Conservation (phyloP, 331 rosid genomes). For the Pyrus hybrid region DNA sequence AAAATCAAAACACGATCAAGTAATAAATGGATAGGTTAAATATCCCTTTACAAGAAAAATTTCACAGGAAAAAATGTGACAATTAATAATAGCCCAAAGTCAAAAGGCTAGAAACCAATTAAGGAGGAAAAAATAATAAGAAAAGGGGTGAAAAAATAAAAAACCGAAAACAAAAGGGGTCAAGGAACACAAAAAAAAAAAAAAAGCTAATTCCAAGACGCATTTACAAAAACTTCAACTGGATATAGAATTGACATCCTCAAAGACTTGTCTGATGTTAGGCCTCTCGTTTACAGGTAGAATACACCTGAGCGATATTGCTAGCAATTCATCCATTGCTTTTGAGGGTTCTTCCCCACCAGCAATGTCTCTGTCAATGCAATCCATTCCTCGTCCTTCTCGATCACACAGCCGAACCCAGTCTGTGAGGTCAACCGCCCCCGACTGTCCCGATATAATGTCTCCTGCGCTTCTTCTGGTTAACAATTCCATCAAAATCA, state of each 20-base stretch:
- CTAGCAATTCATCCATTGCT: slow-evolving; percentile 82
- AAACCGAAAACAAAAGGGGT: not conserved
- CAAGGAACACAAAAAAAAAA: slow-evolving; percentile 30
- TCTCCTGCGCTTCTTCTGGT: slow-evolving; percentile 97
- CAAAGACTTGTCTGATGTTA: slow-evolving; percentile 94
- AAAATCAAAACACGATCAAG: slow-evolving; percentile 62
- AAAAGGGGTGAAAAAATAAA: not conserved
- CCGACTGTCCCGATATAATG: slow-evolving; percentile 89
- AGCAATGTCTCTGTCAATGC: slow-evolving; percentile 86
- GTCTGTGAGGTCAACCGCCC: slow-evolving; percentile 95
- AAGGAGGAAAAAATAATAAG: slow-evolving; percentile 1
- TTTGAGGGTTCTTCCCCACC: slow-evolving; percentile 76
- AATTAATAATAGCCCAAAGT: slow-evolving; percentile 44
- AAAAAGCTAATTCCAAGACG: slow-evolving; percentile 79
- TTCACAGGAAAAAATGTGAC: slow-evolving; percentile 38
- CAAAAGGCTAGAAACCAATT: slow-evolving; percentile 50
- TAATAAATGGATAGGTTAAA: slow-evolving; percentile 39
- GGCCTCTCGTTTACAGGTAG: slow-evolving; percentile 99
- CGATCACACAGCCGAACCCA: slow-evolving; percentile 95
- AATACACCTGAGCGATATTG: slow-evolving; percentile 81
- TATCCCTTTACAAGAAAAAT: slow-evolving; percentile 78
- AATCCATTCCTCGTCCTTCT: slow-evolving; percentile 93
- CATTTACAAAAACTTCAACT: slow-evolving; percentile 75
- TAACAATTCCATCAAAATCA: slow-evolving; percentile 82
- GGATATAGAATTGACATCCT: slow-evolving; percentile 68